phyloP scores from a whole-genome alignment of 352 stramenopile species.

The Globisporangium echinulatum region DNA sequence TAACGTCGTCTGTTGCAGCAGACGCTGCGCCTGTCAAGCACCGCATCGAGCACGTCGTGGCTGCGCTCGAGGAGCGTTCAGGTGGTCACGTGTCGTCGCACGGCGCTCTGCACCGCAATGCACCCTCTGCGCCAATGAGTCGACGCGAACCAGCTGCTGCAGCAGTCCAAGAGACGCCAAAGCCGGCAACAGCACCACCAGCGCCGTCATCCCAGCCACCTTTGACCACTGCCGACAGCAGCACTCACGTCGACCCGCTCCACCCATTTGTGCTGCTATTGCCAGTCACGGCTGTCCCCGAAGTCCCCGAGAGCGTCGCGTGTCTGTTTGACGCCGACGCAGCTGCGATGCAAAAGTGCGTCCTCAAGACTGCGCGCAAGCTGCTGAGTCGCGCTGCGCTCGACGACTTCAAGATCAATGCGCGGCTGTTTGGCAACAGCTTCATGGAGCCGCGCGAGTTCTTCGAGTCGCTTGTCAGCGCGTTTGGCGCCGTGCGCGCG shows the following conservation, averaged over 20 bases:
- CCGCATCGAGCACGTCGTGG: not conserved
- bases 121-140: not conserved
- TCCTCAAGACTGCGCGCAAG: slow-evolving; percentile 39
- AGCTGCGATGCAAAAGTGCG: slow-evolving; percentile 66
- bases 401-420: slow-evolving; percentile 82
- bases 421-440: slow-evolving; percentile 66
- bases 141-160: not conserved
- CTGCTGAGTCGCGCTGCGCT: slow-evolving; percentile 44
- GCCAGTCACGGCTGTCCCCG: slow-evolving; percentile 35
- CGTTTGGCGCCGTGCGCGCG: slow-evolving; percentile 47
- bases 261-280: slow-evolving; percentile 49
- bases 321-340: slow-evolving; percentile 60
- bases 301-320: slow-evolving; percentile 40
- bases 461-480: slow-evolving; percentile 50
- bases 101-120: too few species aligned
- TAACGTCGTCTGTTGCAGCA: not conserved
- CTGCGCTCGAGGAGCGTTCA: not conserved
- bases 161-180: too few species aligned
- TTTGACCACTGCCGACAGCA: not conserved
- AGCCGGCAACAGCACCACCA: not conserved
- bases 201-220: not conserved
- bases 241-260: slow-evolving; percentile 12
- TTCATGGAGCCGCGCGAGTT: slow-evolving; percentile 75
- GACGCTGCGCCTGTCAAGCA: not conserved
- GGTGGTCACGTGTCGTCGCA: not conserved